Base-by-base conservation (phyloP, 352 stramenopile genomes). In the Globisporangium solare region DNA sequence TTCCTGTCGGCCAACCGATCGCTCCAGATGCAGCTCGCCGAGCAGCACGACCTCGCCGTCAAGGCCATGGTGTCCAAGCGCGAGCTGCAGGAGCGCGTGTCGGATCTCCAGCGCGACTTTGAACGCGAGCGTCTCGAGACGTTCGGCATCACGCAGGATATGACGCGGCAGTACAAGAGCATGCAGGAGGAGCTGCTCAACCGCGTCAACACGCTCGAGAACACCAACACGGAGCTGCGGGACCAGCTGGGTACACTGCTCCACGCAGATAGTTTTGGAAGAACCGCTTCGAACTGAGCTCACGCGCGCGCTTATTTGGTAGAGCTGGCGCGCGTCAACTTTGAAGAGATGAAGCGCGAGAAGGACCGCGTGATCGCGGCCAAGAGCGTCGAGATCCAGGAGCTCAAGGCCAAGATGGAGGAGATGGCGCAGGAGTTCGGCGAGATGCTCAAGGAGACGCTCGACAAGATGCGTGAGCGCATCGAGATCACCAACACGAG, bases 131-230 rank as follows among this genome's bases (percentile, higher is more conserved):
- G 89, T 10, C 66, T 71, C 71, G 79, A 96, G 55, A 96, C 88
- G 13, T 95, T 95, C 43, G 94, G 95, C 18, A 97, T 98, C 54
- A 98, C 88, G 37, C 76, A 92, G 51, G 92, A 98, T 64, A 98
- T 98, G 93, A 98, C 94, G 49, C 78, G 95, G 10, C 94, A 98
- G 76, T 98, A 98, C 74, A 98, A 98, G 71, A 95, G 89, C 57
- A 98, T 98, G 93, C 91, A 98, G 61, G 88, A 96, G 47, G 85
- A 97, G 58, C 69, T 97, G 27, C 70, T 96, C 5, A 92, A 95
- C 43, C 81, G 88, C 15, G 79, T 94, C 60, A 91, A 90, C 58
- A 73, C 70, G 31, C 73, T 97, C 22, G 92, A 98, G 64, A 94
- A 94, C 54, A 87, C 86, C 46, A 98, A 98, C 68, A 83, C 91